Evolutionary conservation across 257 asterid species (phyloP), one percentile per base, ranked within the genome.

Genomic region (Solanum lycopersicoides): DNA sequence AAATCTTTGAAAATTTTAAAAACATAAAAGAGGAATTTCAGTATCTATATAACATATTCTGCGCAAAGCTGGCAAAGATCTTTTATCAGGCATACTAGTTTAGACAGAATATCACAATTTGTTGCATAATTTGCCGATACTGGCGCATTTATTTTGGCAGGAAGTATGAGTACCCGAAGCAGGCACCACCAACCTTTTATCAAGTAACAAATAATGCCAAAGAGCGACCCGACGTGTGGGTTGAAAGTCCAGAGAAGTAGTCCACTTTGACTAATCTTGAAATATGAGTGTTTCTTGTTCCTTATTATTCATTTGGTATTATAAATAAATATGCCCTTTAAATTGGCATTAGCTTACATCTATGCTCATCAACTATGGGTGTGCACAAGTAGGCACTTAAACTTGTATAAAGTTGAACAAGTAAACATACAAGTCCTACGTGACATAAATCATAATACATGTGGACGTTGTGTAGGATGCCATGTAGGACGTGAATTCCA

Each of bases 161-260:
- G 93, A 95, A 95, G 89, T 91, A 92, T 91, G 99, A 97, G 86
- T 92, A 93, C 91, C 98, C 97, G 86, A 97, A 93, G 93, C 94
- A 92, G 93, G 89, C 93, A 71, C 94, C 99, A 85, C 99, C 99
- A 86, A 94, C 96, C 89, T 95, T 94, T 91, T 97, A 95, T 90
- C 97, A 95, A 92, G 97, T 97, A 87, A 94, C 99, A 83, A 95
- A 97, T 91, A 93, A 95, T 91, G 91, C 99, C 41, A 95, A 95
- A 92, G 99, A 97, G 93, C 94, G 99, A 87, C 99, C 99, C 53
- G 99, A 97, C 89, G 99, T 97, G 88, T 97, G 99, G 99, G 90
- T 97, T 89, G 99, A 97, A 86, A 95, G 97, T 91, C 99, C 99
- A 77, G 99, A 97, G 89, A 95, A 93, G 98, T 97, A 87, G 89